Conservation (phyloP, 1,139 yeast genomes). For the Kurtzmaniella quercitrusa region DNA sequence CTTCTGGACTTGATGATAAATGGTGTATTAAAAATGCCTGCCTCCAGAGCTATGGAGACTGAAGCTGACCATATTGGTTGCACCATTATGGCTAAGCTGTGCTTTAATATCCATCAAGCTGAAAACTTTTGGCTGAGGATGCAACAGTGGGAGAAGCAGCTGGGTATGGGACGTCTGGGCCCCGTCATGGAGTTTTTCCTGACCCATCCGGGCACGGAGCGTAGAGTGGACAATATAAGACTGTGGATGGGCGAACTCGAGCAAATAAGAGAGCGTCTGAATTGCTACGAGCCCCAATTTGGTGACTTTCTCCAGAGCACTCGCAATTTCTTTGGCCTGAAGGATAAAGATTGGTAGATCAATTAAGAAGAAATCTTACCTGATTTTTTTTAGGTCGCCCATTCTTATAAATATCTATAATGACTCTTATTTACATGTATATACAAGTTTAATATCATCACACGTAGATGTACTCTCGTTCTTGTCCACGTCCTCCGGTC, state of each 20-base stretch:
- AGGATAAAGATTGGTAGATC: too few species aligned
- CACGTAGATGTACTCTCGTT: background rate
- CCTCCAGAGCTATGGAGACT: slow-evolving; percentile 88
- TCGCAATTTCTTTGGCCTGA: slow-evolving; percentile 17
- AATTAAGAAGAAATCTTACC: background rate
- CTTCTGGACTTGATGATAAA: slow-evolving; percentile 54
- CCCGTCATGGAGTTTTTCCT: slow-evolving; percentile 61
- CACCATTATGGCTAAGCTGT: slow-evolving; percentile 85
- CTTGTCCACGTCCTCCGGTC: background rate
- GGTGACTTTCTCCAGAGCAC: slow-evolving; percentile 16
- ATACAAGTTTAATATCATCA: slow-evolving; percentile 6
- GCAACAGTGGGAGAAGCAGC: slow-evolving; percentile 51
- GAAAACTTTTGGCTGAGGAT: slow-evolving; percentile 79
- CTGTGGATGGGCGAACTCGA: slow-evolving; percentile 74
- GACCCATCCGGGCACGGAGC: slow-evolving; percentile 85
- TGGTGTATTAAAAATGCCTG: slow-evolving; percentile 69
- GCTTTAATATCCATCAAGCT: slow-evolving; percentile 75
- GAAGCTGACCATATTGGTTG: slow-evolving; percentile 96
- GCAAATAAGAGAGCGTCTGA: slow-evolving; percentile 29
- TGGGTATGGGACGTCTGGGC: slow-evolving; percentile 21
- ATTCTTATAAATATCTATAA: background rate
- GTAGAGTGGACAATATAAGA: slow-evolving; percentile 64
- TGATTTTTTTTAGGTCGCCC: background rate
- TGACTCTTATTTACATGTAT: background rate
- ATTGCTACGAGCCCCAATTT: slow-evolving; percentile 25